phyloP scores from a whole-genome alignment of 2,329 filamentous ascomycete species.

The Trichophyton equinum region DNA sequence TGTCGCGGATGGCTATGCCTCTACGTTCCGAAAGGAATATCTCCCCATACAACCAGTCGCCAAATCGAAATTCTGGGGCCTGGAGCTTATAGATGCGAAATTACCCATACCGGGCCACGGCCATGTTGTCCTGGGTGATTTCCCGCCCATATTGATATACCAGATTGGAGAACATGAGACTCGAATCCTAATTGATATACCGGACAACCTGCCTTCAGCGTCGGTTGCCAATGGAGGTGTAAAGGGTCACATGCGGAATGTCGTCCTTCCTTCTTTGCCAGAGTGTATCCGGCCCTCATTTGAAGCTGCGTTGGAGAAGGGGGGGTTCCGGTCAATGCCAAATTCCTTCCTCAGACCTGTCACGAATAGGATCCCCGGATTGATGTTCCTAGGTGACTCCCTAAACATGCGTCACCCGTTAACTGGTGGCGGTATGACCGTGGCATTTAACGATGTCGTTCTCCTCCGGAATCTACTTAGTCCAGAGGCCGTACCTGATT shows the following conservation, averaged over 20 bases:
- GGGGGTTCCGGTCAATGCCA: constrained; percentile 79
- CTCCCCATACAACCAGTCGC: constrained; percentile 55
- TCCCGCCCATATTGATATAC: constrained; percentile 75
- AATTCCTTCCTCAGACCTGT: constrained; percentile 84
- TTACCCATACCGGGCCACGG: constrained; percentile 66
- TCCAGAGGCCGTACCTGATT: constrained; percentile 53
- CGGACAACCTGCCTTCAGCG: constrained; percentile 61
- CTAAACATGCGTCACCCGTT: constrained; percentile 99
- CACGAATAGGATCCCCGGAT: constrained; percentile 56
- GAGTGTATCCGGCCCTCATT: constrained; percentile 59
- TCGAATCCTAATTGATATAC: constrained; percentile 76
- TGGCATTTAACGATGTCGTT: constrained; percentile 85
- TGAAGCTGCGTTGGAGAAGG: constrained; percentile 60
- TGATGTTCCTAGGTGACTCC: constrained; percentile 81
- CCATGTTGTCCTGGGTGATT: constrained; percentile 73
- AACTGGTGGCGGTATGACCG: constrained; percentile 95
- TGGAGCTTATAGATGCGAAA: constrained; percentile 79
- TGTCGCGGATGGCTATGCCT: constrained; percentile 82
- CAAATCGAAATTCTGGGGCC: constrained; percentile 80
- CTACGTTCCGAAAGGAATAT: constrained; percentile 76
- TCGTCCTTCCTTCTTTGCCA: constrained; percentile 68
- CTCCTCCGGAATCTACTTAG: constrained; percentile 62
- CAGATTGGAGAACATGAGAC: constrained; percentile 96
- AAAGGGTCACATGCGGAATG: constrained; percentile 66
- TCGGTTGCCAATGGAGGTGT: constrained; percentile 65